These are phyloP conservation scores for Solanum medicagineum DNA, from an alignment of 257 asterid genomes.

Conservation along the genomic window DNA sequence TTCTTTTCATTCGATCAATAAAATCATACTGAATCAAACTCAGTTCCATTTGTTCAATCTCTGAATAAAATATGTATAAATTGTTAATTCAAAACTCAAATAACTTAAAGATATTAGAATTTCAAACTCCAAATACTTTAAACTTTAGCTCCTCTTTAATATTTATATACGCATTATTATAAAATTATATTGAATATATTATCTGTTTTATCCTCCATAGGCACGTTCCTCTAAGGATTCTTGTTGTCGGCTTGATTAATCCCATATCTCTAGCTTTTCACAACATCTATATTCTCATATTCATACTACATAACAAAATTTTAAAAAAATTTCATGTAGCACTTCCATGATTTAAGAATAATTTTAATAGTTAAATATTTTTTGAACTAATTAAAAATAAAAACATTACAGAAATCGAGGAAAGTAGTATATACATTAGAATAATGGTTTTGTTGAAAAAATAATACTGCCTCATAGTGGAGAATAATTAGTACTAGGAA, in stretches of 20 bases:
- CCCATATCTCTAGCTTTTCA: not conserved
- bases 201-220: not conserved
- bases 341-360: not conserved
- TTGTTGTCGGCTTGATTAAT: constrained; percentile 18
- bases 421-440: not conserved
- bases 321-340: not conserved
- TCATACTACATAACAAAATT: not conserved
- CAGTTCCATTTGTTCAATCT: no score
- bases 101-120: no score
- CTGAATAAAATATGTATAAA: no score
- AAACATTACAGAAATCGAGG: not conserved
- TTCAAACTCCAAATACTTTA: no score
- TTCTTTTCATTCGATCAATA: no score
- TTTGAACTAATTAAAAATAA: not conserved
- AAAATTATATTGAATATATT: not conserved
- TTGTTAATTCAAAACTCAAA: no score
- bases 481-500: not conserved
- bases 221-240: constrained; percentile 23
- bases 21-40: no score
- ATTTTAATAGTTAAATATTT: not conserved
- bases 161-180: not conserved
- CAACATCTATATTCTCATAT: not conserved
- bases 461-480: not conserved
- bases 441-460: not conserved
- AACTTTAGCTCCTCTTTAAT: no score